Evolutionary conservation across 208 protist species (phyloP), one percentile per base, ranked within the genome.

Genomic region (Leishmania mexicana): DNA sequence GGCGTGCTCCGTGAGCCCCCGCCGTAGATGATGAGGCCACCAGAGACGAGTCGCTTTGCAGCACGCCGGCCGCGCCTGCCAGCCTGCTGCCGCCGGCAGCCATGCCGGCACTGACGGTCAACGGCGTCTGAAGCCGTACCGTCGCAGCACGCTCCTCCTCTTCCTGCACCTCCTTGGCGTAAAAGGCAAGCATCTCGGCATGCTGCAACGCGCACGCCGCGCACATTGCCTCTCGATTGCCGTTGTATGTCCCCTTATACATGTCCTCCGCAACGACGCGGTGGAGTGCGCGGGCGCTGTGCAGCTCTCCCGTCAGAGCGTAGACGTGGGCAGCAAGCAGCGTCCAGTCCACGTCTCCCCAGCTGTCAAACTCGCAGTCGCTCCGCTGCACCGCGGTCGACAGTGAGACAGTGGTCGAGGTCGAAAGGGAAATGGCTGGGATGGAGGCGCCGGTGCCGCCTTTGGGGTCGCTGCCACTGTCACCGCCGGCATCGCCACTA

Each of bases 311-410:
- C 5, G 82, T 85, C 28, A 85, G 42, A 6, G 38, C 78, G 78
- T 85, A 85, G 78, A 82, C 77, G 73, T 85, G 77, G 19, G 82
- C 82, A 1, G 82, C 82, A 19, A 85, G 78, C 53, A 85, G 64
- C 53, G 78, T 77, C 82, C 82, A 85, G 45, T 79, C 65, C 72
- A 85, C 82, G 1, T 67, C 64, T 1, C 73, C 82, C 82, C 77
- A 81, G 0, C 4, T 31, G 13, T 47, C 40, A 54, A 81, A 79
- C 15, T 76, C 73, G 53, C 45, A 47, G 51, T 7, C 45, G 8
- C 45, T n/a, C n/a, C 53, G 17, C 76, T 73, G 53, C 1, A 10
- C 75, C 11, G 54, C 10, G 11, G 24, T 68, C 8, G 35, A 10
- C 53, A 24, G 4, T 15, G 31, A 49, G 40, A 31, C 45, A 42